Base-by-base conservation (phyloP, 116 monocot genomes). In the Cymodocea nodosa region DNA sequence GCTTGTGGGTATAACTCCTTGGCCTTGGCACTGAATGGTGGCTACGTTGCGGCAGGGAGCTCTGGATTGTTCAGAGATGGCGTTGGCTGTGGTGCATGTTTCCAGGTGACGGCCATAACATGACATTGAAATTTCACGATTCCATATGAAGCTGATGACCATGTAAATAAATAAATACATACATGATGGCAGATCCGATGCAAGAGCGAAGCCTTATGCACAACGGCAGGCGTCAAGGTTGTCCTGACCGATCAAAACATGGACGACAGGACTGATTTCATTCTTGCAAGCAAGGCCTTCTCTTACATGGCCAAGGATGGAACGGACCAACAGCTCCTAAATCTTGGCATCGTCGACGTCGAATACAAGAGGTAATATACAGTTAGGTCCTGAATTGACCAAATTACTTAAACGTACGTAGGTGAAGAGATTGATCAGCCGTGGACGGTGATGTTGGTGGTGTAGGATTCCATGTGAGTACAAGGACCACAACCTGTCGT, bases 1-100 rank as follows among this genome's bases (percentile, higher is more conserved):
- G 78, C 79, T 14, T 89, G 89, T 65, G 85, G 89, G 49, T 89
- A 89, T 72, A 82, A 82, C 15, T 36, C 76, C 59, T 69, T 73
- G 77, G 79, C 77, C 23, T 20, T 66, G 62, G 68, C 30, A 4
- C 63, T 82, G 59, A 72, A 80, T 66, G 85, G 79, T 13, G 79
- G 81, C 4, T 75, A 72, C 63, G 25, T 79, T 22, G 88, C 77
- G 8, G 84, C 79, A 15, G 82, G 68, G 18, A 58, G 64, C 23
- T 65, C 77, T 37, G 57, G 69, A 4, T 35, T 84, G 11, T 77
- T 77, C 62, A 69, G 82, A 59, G 77, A 75, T 14, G 88, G 88
- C 0, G 60, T 79, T 9, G 84, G 88, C 10, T 88, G 88, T 50
- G 88, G 88, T 48, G 79, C 40, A 2, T 88, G 88, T 53, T 88